These are phyloP conservation scores for Candida patagonica DNA, from an alignment of 805 yeast species.

Conservation along the genomic window DNA sequence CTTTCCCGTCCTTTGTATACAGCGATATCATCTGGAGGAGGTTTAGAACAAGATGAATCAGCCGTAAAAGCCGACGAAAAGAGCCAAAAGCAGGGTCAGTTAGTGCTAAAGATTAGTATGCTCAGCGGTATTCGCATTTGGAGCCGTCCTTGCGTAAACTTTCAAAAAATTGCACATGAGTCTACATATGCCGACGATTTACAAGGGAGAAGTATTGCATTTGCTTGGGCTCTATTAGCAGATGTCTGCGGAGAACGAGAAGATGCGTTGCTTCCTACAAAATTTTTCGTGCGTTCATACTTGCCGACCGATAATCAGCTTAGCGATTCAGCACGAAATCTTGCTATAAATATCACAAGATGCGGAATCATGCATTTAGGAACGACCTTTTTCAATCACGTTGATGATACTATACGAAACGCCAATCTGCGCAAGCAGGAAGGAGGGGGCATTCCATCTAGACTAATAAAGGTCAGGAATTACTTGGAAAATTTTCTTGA, in stretches of 20 bases:
- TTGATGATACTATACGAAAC: conserved; percentile 54
- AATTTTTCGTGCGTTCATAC: neutral
- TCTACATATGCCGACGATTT: conserved; percentile 46
- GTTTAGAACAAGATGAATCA: neutral
- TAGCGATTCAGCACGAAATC: neutral
- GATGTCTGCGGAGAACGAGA: conserved; percentile 30
- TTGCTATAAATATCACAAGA: conserved; percentile 23
- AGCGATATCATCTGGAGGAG: neutral
- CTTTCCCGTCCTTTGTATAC: neutral
- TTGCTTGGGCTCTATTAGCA: conserved; percentile 61
- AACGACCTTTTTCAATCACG: conserved; percentile 63
- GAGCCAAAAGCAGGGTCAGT: conserved; percentile 52
- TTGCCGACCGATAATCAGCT: neutral
- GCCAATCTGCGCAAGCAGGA: conserved; percentile 37
- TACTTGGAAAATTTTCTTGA: conserved; percentile 41
- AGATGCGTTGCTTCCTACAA: neutral
- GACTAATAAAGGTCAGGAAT: conserved; percentile 62
- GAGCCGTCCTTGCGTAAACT: too few relatives aligned
- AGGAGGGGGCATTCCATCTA: conserved; percentile 62
- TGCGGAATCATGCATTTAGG: conserved; percentile 54
- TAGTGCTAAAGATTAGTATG: conserved; percentile 61
- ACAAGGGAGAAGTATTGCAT: conserved; percentile 62
- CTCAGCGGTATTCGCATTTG: too few relatives aligned
- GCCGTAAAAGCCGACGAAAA: conserved; percentile 11
- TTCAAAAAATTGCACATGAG: conserved; percentile 56